Percentiles rank a stretch among this genome's conserved stretches.
These are phyloP conservation scores for Heritiera littoralis DNA, from an alignment of 345 rosid species.

Conservation along the genomic window DNA sequence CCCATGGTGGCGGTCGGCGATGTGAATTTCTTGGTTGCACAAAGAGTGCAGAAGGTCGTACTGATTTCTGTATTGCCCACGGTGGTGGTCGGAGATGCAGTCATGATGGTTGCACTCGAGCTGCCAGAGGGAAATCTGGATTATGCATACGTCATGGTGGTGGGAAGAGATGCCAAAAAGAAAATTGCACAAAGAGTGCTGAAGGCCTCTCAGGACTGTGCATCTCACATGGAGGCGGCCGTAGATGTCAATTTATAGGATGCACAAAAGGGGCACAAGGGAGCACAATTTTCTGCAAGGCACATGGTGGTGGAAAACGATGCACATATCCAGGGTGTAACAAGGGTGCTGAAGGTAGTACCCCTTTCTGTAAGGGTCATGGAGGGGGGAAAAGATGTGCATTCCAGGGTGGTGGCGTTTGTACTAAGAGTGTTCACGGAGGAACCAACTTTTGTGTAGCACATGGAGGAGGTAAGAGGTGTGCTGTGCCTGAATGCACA, in stretches of 20 bases:
- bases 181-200: slow-evolving; percentile 87
- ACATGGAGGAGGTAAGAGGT: slow-evolving; percentile 97
- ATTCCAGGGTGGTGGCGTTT: slow-evolving; percentile 73
- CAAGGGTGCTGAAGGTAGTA: slow-evolving; percentile 98
- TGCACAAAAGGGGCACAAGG: slow-evolving; percentile 98
- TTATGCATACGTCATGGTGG: slow-evolving; percentile 97
- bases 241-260: slow-evolving; percentile 75
- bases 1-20: slow-evolving; percentile 97
- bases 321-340: slow-evolving; percentile 74
- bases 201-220: slow-evolving; percentile 97
- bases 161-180: slow-evolving; percentile 90
- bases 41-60: slow-evolving; percentile 97
- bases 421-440: slow-evolving; percentile 96
- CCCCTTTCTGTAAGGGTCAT: slow-evolving; percentile 93
- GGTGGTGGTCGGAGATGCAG: slow-evolving; percentile 97
- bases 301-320: slow-evolving; percentile 96
- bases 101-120: slow-evolving; percentile 76
- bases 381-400: slow-evolving; percentile 98
- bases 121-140: slow-evolving; percentile 97
- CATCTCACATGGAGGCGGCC: slow-evolving; percentile 97
- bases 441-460: slow-evolving; percentile 98
- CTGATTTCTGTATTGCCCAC: slow-evolving; percentile 92
- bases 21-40: slow-evolving; percentile 97
- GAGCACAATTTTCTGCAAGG: slow-evolving; percentile 94
- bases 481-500: slow-evolving; percentile 81